phyloP scores from a whole-genome alignment of 2,329 filamentous ascomycete genomes.

The Podosphaera aphanis region DNA sequence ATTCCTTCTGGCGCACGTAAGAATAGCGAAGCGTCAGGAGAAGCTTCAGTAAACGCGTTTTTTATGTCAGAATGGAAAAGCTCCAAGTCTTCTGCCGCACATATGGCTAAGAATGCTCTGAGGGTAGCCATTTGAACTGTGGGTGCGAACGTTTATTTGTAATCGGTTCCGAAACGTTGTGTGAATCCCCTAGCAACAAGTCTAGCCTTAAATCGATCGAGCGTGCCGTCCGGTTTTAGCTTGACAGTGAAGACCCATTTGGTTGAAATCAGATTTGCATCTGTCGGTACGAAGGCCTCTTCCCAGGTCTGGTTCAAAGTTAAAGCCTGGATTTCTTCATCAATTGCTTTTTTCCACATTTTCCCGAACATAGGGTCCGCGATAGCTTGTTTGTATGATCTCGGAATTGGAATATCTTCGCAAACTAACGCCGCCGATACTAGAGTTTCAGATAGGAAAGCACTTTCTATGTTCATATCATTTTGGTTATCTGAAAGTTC shows the following conservation, averaged over 20 bases:
- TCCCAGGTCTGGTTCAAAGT: background rate
- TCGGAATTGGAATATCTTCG: no score
- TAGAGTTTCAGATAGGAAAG: no score
- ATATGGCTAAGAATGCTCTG: background rate
- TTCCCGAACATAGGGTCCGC: background rate
- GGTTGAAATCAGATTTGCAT: background rate
- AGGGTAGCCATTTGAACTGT: background rate
- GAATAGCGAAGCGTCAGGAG: no score
- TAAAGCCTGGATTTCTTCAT: background rate
- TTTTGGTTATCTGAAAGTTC: no score
- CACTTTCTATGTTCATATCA: no score
- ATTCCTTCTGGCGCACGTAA: no score
- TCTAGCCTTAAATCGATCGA: background rate
- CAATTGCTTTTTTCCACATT: background rate
- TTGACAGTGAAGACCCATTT: background rate
- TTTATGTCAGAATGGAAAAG: background rate
- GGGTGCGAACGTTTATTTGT: background rate
- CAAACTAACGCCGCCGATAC: no score
- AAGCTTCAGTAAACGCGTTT: background rate
- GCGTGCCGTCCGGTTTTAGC: background rate
- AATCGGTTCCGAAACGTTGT: background rate
- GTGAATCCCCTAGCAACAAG: background rate
- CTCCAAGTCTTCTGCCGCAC: background rate
- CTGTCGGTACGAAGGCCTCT: background rate
- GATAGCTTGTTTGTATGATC: no score